These are phyloP conservation scores for Phytophthora pistaciae DNA, from an alignment of 352 stramenopile genomes.

Conservation along the genomic window DNA sequence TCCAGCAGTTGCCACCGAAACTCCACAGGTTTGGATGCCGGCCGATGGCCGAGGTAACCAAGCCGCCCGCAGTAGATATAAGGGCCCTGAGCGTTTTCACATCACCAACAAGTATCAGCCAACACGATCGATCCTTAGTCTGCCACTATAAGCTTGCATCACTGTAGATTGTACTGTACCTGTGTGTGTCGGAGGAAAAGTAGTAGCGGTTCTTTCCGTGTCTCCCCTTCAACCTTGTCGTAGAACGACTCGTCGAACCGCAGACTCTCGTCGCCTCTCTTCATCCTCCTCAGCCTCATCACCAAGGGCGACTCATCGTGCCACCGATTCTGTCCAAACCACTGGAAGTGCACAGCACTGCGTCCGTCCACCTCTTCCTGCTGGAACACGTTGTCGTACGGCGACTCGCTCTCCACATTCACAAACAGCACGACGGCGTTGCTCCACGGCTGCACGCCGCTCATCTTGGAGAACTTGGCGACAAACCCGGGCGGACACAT, in stretches of 20 bases:
- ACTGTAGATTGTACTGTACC: constrained; percentile 22
- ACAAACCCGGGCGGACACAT: constrained; percentile 44
- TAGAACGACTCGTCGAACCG: constrained; percentile 42
- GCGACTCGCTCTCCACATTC: constrained; percentile 42
- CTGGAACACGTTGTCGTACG: constrained; percentile 64
- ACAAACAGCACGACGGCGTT: constrained; percentile 71
- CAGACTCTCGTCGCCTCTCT: constrained; percentile 41
- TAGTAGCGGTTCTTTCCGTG: constrained; percentile 38
- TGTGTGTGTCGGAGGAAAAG: constrained; percentile 65
- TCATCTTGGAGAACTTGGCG: constrained; percentile 53
- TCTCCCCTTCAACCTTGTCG: constrained; percentile 6
- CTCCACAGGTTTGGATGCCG: constrained; percentile 47
- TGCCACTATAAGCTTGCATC: not conserved
- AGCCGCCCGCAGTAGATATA: constrained; percentile 78
- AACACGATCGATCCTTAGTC: not conserved
- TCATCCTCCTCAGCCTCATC: constrained; percentile 32
- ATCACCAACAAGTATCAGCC: not conserved
- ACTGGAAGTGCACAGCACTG: constrained; percentile 57
- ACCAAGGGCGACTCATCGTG: constrained; percentile 41
- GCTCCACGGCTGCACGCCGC: constrained; percentile 57
- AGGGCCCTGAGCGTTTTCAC: constrained; percentile 26
- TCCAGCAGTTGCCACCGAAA: constrained; percentile 80
- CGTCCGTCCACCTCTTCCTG: constrained; percentile 25
- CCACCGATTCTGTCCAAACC: constrained; percentile 56
- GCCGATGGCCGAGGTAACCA: constrained; percentile 54